These are phyloP conservation scores for Pseudocercospora fuligena DNA, from an alignment of 2,329 filamentous ascomycete species.

Conservation along the genomic window DNA sequence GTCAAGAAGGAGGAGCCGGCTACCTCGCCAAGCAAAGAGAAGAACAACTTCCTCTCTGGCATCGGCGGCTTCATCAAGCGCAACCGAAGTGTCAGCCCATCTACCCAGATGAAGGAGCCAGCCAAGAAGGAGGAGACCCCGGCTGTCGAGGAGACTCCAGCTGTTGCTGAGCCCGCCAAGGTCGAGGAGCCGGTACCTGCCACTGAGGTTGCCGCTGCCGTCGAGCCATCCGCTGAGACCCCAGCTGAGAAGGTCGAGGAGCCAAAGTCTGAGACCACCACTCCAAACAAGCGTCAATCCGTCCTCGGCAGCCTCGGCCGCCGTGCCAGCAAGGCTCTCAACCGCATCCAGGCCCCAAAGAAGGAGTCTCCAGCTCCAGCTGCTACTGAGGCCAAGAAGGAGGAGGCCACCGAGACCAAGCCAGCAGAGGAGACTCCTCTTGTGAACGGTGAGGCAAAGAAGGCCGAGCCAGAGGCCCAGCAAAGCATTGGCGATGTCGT, in stretches of 20 bases:
- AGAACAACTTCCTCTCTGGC: slow-evolving; percentile 41
- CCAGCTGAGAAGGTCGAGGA: slow-evolving; percentile 32
- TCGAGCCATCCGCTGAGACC: slow-evolving; percentile 39
- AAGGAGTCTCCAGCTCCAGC: slow-evolving; percentile 35
- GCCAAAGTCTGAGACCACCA: slow-evolving; percentile 30
- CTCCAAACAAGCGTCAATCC: slow-evolving; percentile 40
- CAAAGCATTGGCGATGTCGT: slow-evolving; percentile 39
- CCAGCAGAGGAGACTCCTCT: slow-evolving; percentile 29
- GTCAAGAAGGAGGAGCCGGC: slow-evolving; percentile 47
- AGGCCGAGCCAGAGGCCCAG: slow-evolving; percentile 30
- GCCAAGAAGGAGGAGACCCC: slow-evolving; percentile 36
- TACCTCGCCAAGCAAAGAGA: slow-evolving; percentile 39
- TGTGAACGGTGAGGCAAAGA: slow-evolving; percentile 32
- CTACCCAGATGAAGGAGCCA: slow-evolving; percentile 43
- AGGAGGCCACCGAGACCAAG: slow-evolving; percentile 34
- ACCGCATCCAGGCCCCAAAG: slow-evolving; percentile 38
- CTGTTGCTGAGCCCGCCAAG: slow-evolving; percentile 26
- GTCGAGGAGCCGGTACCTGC: slow-evolving; percentile 37
- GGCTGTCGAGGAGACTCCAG: slow-evolving; percentile 34
- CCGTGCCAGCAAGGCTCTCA: slow-evolving; percentile 42
- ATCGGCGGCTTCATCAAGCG: slow-evolving; percentile 41
- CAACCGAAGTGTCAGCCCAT: slow-evolving; percentile 44
- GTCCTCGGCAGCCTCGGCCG: slow-evolving; percentile 41
- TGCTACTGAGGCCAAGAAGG: slow-evolving; percentile 28
- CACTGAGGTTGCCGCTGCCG: slow-evolving; percentile 35